Evolutionary conservation across 2,329 filamentous ascomycete genomes (phyloP).

Genomic region (Hawksworthiomyces lignivorus): DNA sequence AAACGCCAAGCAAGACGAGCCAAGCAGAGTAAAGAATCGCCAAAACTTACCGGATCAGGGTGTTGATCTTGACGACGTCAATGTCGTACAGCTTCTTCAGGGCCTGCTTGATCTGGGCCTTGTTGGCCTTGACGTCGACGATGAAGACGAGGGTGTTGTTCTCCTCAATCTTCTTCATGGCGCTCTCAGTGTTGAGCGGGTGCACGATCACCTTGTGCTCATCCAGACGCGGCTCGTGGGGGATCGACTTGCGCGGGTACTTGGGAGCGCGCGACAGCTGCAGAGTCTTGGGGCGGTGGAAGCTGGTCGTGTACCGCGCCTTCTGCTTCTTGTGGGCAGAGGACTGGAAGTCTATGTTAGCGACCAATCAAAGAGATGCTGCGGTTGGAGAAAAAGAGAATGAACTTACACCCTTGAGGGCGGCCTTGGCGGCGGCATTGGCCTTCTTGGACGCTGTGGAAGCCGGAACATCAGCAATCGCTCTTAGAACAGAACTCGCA

Average conservation of each 20-base stretch:
- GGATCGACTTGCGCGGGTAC: conserved; percentile 94
- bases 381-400: too few species aligned
- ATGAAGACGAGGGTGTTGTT: conserved; percentile 99
- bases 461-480: conserved; percentile 62
- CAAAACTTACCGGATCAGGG: conserved; percentile 73
- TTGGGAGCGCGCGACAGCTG: conserved; percentile 83
- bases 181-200: conserved; percentile 98
- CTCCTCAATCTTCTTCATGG: conserved; percentile 99
- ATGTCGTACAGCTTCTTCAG: conserved; percentile 99
- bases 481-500: conserved; percentile 62
- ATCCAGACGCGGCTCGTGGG: conserved; percentile 84
- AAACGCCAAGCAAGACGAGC: neutral
- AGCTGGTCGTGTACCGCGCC: conserved; percentile 85
- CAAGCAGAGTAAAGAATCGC: neutral
- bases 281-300: conserved; percentile 97
- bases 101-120: conserved; percentile 97
- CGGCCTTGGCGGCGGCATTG: conserved; percentile 88
- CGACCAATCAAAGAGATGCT: too few species aligned
- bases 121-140: conserved; percentile 95
- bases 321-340: conserved; percentile 79
- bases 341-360: too few species aligned
- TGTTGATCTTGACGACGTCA: conserved; percentile 98
- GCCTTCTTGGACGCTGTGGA: conserved; percentile 69
- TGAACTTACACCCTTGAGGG: conserved; percentile 83
- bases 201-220: conserved; percentile 96